Evolutionary conservation across 139 green algal genomes (phyloP).

Genomic region (Volvox reticuliferus): DNA sequence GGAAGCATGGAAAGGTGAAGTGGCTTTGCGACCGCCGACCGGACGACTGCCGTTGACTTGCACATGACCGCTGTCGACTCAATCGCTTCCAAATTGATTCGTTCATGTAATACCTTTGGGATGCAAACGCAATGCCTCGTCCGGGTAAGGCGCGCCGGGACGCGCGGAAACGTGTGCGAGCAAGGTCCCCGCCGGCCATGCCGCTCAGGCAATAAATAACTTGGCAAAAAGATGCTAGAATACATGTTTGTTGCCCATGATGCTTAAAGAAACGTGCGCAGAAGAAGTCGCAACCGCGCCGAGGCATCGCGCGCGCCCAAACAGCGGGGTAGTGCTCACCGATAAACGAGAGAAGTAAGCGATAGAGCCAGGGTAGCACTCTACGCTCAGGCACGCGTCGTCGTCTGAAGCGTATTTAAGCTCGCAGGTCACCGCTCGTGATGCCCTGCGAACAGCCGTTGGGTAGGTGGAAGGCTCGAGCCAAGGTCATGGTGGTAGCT

Average conservation of each 20-base stretch:
- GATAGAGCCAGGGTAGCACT: background rate
- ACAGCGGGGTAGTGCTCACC: background rate
- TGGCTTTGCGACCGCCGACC: background rate
- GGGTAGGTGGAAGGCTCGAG: background rate
- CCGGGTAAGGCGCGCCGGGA: background rate
- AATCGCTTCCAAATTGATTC: background rate
- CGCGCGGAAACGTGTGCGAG: background rate
- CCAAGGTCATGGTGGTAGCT: background rate
- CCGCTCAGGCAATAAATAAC: background rate
- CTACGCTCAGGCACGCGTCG: background rate
- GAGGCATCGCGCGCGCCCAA: background rate
- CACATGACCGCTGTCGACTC: background rate
- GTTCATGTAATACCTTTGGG: background rate
- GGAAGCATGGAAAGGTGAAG: background rate
- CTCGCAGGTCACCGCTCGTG: background rate
- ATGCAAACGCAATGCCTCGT: background rate
- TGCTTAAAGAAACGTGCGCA: background rate
- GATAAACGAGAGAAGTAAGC: background rate
- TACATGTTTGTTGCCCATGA: too few species aligned
- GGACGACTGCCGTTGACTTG: conserved; percentile 1
- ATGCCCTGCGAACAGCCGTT: background rate
- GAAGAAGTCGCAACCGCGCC: background rate
- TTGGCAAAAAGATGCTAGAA: background rate
- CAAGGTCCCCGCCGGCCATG: background rate
- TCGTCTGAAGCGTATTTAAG: background rate